Percentiles rank a stretch among this genome's conserved stretches.
Conservation (phyloP, 306 rosid species). For the Quercus agrifolia region DNA sequence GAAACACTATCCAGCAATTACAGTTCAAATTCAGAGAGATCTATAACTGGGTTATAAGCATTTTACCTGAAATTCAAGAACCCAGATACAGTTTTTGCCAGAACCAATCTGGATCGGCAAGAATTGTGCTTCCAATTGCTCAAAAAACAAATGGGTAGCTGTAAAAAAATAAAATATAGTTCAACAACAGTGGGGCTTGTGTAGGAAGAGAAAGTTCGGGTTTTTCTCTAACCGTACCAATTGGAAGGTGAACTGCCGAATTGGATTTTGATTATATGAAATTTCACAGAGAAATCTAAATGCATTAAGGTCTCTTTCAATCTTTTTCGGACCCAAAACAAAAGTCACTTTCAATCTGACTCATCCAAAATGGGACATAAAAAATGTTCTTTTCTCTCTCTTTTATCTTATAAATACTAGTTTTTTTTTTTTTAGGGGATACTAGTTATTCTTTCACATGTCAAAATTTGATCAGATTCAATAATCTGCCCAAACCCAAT, state of each 20-base stretch:
- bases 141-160: slow-evolving; percentile 17
- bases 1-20: slow-evolving; percentile 5
- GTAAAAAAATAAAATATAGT: background rate
- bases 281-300: background rate
- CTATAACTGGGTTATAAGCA: slow-evolving; percentile 33
- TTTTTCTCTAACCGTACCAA: background rate
- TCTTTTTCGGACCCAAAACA: background rate
- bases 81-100: slow-evolving; percentile 25
- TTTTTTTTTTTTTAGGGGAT: background rate
- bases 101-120: slow-evolving; percentile 53
- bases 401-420: background rate
- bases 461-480: no score
- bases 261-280: background rate
- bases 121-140: slow-evolving; percentile 17
- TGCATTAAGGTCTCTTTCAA: background rate
- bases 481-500: no score
- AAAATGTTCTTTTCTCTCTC: background rate
- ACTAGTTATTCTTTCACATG: no score
- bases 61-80: slow-evolving; percentile 49
- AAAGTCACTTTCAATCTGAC: background rate
- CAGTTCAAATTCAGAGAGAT: slow-evolving; percentile 36
- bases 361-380: background rate
- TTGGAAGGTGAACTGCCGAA: background rate
- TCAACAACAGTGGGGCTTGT: slow-evolving; percentile 5
- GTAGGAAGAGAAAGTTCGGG: slow-evolving; percentile 1